Evolutionary conservation across 2,329 filamentous ascomycete genomes (phyloP), one percentile per base, ranked within the genome.

Genomic region (Aspergillus sp.): DNA sequence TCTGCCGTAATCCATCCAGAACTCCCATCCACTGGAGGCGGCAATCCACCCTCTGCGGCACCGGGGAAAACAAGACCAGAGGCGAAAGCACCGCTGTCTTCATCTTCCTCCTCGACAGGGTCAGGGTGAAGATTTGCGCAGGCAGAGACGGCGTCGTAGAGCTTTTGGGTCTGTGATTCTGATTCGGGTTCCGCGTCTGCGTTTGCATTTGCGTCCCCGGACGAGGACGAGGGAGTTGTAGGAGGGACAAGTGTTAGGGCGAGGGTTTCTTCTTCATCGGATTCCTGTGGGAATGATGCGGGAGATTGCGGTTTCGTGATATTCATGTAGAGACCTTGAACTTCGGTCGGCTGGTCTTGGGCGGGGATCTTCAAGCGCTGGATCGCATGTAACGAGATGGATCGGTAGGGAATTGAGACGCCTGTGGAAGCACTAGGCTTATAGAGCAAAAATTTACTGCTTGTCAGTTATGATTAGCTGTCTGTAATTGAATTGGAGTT

Each of bases 1-100:
- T 96, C 93, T 8, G 90, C 89, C 15, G 93, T 98, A 69, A 98
- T 80, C 79, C 78, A 81, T 8, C 79, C 78, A 1, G 77, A 79
- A 56, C 79, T 80, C 15, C 78, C 78, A 36, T 75, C 76, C 66
- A 81, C 72, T 3, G 79, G 74, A 34, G 78, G 78, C 30, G 79
- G 79, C 43, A 81, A 55, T 3, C 72, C 76, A 2, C 75, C 50
- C 18, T 30, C 66, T 36, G 56, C 65, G 38, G 67, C 68, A 11
- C 73, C 74, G 15, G 71, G 69, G 15, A 69, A 64, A 13, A 74
- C 68, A 53, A 78, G 59, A 7, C 76, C 75, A 42, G 72, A 64
- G 60, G 73, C 71, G 49, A 74, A 71, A n/a, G 77, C 58, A 20
- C 48, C 49, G 12, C 20, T 38, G 8, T 47, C 59, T 38, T 55